Evolutionary conservation across 805 yeast species (phyloP), one percentile per base, ranked within the genome.

Genomic region (Nakazawaea ambrosiae): DNA sequence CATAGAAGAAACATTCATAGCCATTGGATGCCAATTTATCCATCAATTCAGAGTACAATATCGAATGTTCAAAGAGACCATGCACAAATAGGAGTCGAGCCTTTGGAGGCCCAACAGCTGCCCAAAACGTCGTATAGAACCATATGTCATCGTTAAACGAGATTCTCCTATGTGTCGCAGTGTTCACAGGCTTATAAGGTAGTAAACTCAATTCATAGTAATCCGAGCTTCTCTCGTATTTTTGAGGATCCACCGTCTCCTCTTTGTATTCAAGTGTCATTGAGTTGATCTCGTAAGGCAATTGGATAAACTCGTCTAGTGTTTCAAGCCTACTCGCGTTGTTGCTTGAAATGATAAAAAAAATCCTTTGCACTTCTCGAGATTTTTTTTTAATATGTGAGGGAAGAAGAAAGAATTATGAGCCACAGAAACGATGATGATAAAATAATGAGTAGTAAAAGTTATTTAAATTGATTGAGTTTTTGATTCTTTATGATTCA

Each of bases 21-120:
- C 90, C 89, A 11, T 47, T 41, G 16, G 50, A 49, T 2, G 71
- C 60, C 39, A 81, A 52, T 4, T 62, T 58, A 47, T 83, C 87
- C 53, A 74, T 70, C 20, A 72, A 49, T 37, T 73, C 70, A 24
- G 62, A 55, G 49, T 78, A 80, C 2, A 73, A 38, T n/a, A 53
- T 49, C 7, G 74, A 63, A 39, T 66, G 68, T 48, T 83, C 94
- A 15, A 75, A 70, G 53, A 81, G 82, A 0, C 94, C 94, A 56
- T 83, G 94, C 3, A 82, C 73, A 40, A 70, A 66, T 3, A 83
- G 39, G 4, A 82, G 49, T 41, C 79, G 63, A 2, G 83, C 88
- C 45, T 68, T 73, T 4, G 31, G 27, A n/a, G 32, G 15, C 8
- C 8, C 23, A 2, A 17, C 10, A 4, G 40, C 5, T 3, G 37